Evolutionary conservation across 257 asterid species (phyloP), one percentile per base, ranked within the genome.

Genomic region (Avicennia marina): DNA sequence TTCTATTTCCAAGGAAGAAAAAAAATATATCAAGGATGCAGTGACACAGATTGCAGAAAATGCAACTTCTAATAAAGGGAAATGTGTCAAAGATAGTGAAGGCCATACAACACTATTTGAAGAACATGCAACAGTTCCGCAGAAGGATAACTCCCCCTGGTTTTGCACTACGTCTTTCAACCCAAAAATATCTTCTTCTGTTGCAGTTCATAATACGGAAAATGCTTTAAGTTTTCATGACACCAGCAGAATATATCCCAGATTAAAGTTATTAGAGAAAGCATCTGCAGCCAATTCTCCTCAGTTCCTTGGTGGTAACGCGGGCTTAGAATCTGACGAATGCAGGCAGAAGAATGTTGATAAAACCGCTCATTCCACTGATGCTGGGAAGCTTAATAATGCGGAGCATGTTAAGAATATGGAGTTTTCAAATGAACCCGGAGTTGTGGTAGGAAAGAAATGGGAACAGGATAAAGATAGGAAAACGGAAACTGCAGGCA

Each of bases 131-230:
- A 64, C 63, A 67, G 57, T 33, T 27, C 62, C 33, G 17, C 82
- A 57, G 59, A 68, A 73, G 66, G 77, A 72, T 64, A 63, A 62
- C 59, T 68, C 89, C 62, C 86, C 83, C 66, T 77, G 85, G 87
- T 69, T 83, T 64, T 81, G 89, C 63, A 69, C 86, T 24, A 76
- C 70, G 71, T 60, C 87, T 41, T 63, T 64, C 67, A 72, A 75
- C 59, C 79, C 58, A 34, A 72, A 71, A 39, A 22, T 46, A 53
- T 44, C 84, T 46, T 29, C 33, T 29, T 69, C 79, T 36, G 72
- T 67, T 48, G 66, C 68, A 46, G 79, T 48, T 72, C 72, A 68
- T 41, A 66, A 52, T 68, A 65, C 73, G 50, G 77, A 85, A 39
- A 61, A 58, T 13, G 67, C 78, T 25, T 75, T 73, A 21, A 51